These are phyloP conservation scores for Crithidia expoeki DNA, from an alignment of 208 protist genomes.

Conservation along the genomic window DNA sequence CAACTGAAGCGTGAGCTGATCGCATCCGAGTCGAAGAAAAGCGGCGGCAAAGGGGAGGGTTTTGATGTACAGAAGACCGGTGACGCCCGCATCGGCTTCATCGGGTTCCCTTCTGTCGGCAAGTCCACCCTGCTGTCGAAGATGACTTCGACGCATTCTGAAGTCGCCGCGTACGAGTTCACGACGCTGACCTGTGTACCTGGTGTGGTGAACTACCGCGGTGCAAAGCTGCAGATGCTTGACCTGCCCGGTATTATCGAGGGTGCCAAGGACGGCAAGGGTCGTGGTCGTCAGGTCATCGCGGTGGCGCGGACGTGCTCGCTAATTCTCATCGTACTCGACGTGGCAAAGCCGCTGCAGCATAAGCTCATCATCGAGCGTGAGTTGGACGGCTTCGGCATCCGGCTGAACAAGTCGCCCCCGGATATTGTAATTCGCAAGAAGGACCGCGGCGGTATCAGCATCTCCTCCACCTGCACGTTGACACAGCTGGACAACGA, in stretches of 20 bases:
- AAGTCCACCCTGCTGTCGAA: slow-evolving; percentile 98
- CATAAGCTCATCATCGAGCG: slow-evolving; percentile 96
- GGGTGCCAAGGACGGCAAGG: slow-evolving; percentile 99
- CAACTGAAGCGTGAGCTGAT: slow-evolving; percentile 98
- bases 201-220: slow-evolving; percentile 95
- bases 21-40: slow-evolving; percentile 84
- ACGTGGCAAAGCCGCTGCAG: slow-evolving; percentile 97
- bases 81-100: slow-evolving; percentile 96
- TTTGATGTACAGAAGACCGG: slow-evolving; percentile 99
- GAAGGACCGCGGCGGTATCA: slow-evolving; percentile 94
- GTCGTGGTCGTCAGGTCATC: slow-evolving; percentile 98
- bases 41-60: slow-evolving; percentile 92
- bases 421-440: slow-evolving; percentile 97
- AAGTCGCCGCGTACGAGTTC: slow-evolving; percentile 99
- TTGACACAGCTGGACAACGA: slow-evolving; percentile 92
- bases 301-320: slow-evolving; percentile 96
- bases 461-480: slow-evolving; percentile 84
- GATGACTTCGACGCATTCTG: slow-evolving; percentile 96
- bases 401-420: slow-evolving; percentile 97
- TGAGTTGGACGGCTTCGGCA: slow-evolving; percentile 99
- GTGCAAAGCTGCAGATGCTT: slow-evolving; percentile 95
- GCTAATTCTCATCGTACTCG: slow-evolving; percentile 98
- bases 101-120: slow-evolving; percentile 98
- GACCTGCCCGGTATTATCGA: slow-evolving; percentile 99
- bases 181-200: slow-evolving; percentile 99